Evolutionary conservation across 2,329 filamentous ascomycete genomes (phyloP).

Genomic region (Phoma herbarum): DNA sequence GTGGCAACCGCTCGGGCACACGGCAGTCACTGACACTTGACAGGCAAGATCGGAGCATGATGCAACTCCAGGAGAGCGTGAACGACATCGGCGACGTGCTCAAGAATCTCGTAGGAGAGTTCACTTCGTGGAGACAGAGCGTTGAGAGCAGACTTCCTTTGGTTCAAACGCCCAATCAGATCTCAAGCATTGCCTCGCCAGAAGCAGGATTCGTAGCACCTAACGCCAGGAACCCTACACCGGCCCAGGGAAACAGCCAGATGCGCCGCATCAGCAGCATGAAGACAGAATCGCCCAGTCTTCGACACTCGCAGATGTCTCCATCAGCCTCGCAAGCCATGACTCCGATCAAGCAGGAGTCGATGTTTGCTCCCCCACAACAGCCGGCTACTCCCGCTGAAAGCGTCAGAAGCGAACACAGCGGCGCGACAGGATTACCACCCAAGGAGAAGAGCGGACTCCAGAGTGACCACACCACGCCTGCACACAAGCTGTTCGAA

Average conservation of each 20-base stretch:
- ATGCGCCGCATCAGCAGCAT: constrained; percentile 43
- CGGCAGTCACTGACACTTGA: constrained; percentile 29
- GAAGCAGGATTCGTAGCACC: constrained; percentile 37
- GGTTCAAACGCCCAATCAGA: constrained; percentile 25
- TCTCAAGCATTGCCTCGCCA: constrained; percentile 43
- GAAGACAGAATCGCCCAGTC: constrained; percentile 47
- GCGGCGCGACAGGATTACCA: constrained; percentile 24
- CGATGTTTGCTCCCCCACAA: constrained; percentile 32
- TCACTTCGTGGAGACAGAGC: constrained; percentile 46
- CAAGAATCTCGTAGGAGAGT: constrained; percentile 41
- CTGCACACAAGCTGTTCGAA: constrained; percentile 81
- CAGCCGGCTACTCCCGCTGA: constrained; percentile 48
- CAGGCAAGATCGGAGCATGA: constrained; percentile 60
- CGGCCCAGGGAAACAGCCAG: constrained; percentile 38
- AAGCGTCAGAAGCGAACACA: constrained; percentile 42
- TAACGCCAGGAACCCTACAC: constrained; percentile 41
- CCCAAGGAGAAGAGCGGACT: constrained; percentile 58
- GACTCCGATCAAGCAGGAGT: constrained; percentile 47
- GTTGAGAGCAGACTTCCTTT: constrained; percentile 42
- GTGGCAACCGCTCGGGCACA: constrained; percentile 39
- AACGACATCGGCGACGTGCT: constrained; percentile 48
- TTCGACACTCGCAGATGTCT: constrained; percentile 39
- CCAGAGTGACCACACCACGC: constrained; percentile 85
- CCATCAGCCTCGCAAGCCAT: constrained; percentile 34
- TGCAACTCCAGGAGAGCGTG: constrained; percentile 58